Evolutionary conservation across 75 land plant species (phyloP).

Genomic region (Isoetes taiwanensis): DNA sequence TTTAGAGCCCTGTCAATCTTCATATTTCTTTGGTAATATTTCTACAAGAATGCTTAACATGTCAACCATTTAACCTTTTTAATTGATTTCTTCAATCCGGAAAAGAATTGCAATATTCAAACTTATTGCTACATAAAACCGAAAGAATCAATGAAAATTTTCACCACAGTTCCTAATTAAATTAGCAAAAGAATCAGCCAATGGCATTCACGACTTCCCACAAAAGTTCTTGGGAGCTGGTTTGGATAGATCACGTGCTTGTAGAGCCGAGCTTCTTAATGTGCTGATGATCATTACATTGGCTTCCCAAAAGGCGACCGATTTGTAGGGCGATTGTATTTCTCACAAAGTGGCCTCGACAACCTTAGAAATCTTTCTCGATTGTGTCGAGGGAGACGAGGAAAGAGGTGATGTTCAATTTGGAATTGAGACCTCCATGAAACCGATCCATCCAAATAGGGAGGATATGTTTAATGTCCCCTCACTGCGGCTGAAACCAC

Average conservation of each 20-base stretch:
- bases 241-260: neutral
- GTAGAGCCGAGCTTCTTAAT: neutral
- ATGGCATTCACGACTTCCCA: neutral
- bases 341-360: neutral
- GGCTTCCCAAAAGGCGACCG: neutral
- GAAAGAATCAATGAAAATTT: no score
- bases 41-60: no score
- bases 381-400: neutral
- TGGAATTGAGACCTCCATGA: slow-evolving; percentile 6
- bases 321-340: neutral
- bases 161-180: no score
- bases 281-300: slow-evolving; percentile 1
- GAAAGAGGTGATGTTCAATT: slow-evolving; percentile 6
- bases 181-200: no score
- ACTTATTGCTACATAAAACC: no score
- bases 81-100: no score
- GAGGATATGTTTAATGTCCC: neutral
- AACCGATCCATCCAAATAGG: neutral
- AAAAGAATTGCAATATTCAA: no score
- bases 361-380: neutral
- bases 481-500: neutral
- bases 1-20: no score
- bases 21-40: no score
- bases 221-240: neutral
- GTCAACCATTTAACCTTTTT: no score